phyloP scores from a whole-genome alignment of 768 basidiomycete genomes.

The Hygrophorus russula region DNA sequence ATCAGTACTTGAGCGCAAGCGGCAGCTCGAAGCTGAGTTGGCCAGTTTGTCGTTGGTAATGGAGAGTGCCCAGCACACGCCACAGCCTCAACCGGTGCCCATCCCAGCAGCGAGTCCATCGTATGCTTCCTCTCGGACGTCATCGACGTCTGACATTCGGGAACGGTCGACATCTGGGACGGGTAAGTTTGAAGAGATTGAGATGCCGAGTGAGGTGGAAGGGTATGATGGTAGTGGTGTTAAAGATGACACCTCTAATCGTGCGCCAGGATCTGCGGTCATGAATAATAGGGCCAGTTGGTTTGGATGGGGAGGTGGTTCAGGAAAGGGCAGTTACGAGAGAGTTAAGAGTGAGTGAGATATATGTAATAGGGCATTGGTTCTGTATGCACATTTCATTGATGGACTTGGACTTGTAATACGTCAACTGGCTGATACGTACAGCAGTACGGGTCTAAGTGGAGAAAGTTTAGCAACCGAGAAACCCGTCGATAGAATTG shows the following conservation, averaged over 20 bases:
- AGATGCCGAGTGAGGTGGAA: slow-evolving; percentile 61
- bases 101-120: slow-evolving; percentile 20
- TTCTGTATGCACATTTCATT: no score
- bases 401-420: no score
- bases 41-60: slow-evolving; percentile 26
- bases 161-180: slow-evolving; percentile 28
- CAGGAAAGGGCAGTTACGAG: slow-evolving; percentile 30
- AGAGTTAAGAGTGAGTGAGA: slow-evolving; percentile 42
- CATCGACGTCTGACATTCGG: slow-evolving; percentile 32
- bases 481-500: no score
- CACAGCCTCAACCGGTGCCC: slow-evolving; percentile 23
- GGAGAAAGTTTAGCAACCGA: no score
- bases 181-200: slow-evolving; percentile 55
- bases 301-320: slow-evolving; percentile 39
- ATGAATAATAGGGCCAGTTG: slow-evolving; percentile 27
- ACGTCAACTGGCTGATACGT: no score
- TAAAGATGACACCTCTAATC: slow-evolving; percentile 17
- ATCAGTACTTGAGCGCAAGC: slow-evolving; percentile 31
- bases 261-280: slow-evolving; percentile 11
- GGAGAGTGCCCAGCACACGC: slow-evolving; percentile 10
- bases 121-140: slow-evolving; percentile 21
- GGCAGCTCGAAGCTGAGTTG: slow-evolving; percentile 48
- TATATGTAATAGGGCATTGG: not conserved
- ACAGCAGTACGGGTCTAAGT: no score
- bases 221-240: slow-evolving; percentile 37